Evolutionary conservation across 345 rosid species (phyloP).

Genomic region (Citrus unshiu): DNA sequence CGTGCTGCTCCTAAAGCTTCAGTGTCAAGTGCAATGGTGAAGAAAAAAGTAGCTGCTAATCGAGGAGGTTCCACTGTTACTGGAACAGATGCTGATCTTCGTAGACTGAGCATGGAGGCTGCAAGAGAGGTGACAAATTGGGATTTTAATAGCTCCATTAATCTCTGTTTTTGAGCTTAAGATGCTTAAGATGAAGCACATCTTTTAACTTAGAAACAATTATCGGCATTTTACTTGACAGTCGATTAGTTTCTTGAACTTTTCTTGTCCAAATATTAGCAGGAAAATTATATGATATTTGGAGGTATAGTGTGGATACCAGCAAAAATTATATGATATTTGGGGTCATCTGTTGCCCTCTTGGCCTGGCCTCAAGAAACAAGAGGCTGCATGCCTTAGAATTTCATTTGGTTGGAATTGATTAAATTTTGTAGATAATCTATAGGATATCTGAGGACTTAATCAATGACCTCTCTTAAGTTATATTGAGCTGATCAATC

Average conservation of each 20-base stretch:
- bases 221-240: background rate
- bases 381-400: background rate
- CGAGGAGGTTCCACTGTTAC: constrained; percentile 92
- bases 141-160: background rate
- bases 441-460: background rate
- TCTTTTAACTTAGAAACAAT: background rate
- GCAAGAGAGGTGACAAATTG: constrained; percentile 74
- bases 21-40: constrained; percentile 63
- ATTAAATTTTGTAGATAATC: background rate
- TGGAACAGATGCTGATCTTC: constrained; percentile 99
- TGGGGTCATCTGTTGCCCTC: no score
- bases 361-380: background rate
- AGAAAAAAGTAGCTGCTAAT: constrained; percentile 80
- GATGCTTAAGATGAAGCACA: background rate
- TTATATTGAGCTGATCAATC: background rate
- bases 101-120: constrained; percentile 99
- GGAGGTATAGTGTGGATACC: background rate
- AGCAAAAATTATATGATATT: no score
- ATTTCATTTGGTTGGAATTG: background rate
- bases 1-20: constrained; percentile 89
- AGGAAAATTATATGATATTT: background rate
- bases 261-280: background rate
- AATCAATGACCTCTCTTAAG: background rate
- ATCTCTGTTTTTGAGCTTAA: background rate
- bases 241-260: background rate